Conservation (phyloP, 495 filamentous ascomycete genomes). For the Arthonia radiata region DNA sequence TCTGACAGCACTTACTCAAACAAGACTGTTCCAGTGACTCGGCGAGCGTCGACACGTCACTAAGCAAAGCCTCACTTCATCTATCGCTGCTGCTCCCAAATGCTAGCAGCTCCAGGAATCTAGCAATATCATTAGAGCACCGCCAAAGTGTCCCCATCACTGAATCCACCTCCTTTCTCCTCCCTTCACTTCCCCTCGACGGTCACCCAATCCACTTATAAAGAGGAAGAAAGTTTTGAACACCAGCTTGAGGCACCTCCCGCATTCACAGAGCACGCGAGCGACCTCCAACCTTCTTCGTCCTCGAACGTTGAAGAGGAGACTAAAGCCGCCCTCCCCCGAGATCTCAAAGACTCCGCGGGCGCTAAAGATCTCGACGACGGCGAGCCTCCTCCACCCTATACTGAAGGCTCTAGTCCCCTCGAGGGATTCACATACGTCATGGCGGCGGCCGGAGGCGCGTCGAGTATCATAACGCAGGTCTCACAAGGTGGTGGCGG, state of each 20-base stretch:
- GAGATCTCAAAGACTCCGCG: constrained; percentile 51
- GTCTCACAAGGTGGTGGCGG: constrained; percentile 75
- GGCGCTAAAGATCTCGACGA: constrained; percentile 51
- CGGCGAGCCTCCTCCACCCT: constrained; percentile 80
- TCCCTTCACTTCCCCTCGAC: constrained; percentile 22
- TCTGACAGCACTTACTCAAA: no score
- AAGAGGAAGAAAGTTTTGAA: no score
- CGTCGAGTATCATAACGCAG: constrained; percentile 95
- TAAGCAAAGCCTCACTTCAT: no score
- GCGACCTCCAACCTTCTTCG: no score
- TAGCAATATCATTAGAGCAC: no score
- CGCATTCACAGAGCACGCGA: no score
- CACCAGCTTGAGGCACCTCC: no score
- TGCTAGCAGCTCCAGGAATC: no score
- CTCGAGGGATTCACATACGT: constrained; percentile 86
- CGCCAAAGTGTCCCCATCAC: constrained; percentile 28
- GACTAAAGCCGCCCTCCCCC: constrained; percentile 60
- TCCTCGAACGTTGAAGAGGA: constrained; percentile 35
- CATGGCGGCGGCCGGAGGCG: constrained; percentile 91
- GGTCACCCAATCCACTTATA: no score
- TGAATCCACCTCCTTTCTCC: constrained; percentile 19
- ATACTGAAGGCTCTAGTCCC: constrained; percentile 81
- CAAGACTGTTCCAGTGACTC: no score
- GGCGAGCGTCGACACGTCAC: no score
- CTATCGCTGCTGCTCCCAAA: no score